A percentile compares a stretch with the other conserved stretches of the same genome.
Evolutionary conservation across 2,329 filamentous ascomycete species (phyloP).

Genomic region (Westerdykella sp.): DNA sequence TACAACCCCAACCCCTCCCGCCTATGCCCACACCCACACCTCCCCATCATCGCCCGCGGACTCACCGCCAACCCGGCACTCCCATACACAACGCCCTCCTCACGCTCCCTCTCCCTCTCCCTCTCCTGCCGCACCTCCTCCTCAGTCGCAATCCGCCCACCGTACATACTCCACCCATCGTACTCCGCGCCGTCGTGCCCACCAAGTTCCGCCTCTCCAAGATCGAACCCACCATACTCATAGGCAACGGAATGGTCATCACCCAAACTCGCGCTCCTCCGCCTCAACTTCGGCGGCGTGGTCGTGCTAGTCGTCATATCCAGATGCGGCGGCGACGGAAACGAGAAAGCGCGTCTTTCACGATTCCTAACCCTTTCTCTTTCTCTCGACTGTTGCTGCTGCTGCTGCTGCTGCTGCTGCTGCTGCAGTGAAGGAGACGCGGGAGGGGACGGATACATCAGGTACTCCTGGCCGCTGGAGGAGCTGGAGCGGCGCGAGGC

Average conservation of each 20-base stretch:
- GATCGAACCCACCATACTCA: slow-evolving; percentile 1
- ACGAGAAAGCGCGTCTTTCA: slow-evolving; percentile 2
- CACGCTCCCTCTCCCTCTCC: slow-evolving; percentile 6
- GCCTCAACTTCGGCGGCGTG: neutral
- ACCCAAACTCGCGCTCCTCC: neutral
- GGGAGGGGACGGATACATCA: slow-evolving; percentile 7
- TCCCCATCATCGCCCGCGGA: slow-evolving; percentile 4
- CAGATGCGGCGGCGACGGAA: slow-evolving; percentile 1
- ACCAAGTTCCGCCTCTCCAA: slow-evolving; percentile 5
- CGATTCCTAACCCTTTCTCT: neutral
- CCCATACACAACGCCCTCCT: slow-evolving; percentile 8
- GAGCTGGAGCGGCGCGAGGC: neutral
- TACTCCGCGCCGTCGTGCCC: slow-evolving; percentile 4
- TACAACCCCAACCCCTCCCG: slow-evolving; percentile 10
- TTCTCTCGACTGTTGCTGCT: neutral
- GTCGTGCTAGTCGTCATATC: neutral
- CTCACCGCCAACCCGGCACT: slow-evolving; percentile 11
- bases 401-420: neutral
- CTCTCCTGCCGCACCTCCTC: slow-evolving; percentile 7
- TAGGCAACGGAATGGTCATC: neutral
- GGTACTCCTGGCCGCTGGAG: slow-evolving; percentile 5
- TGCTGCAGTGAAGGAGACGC: slow-evolving; percentile 1
- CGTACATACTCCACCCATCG: slow-evolving; percentile 8
- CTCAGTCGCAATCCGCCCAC: slow-evolving; percentile 3
- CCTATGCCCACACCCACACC: slow-evolving; percentile 4